These are phyloP conservation scores for Arthrobotrys conoides DNA, from an alignment of 2,329 filamentous ascomycete genomes.

Conservation along the genomic window DNA sequence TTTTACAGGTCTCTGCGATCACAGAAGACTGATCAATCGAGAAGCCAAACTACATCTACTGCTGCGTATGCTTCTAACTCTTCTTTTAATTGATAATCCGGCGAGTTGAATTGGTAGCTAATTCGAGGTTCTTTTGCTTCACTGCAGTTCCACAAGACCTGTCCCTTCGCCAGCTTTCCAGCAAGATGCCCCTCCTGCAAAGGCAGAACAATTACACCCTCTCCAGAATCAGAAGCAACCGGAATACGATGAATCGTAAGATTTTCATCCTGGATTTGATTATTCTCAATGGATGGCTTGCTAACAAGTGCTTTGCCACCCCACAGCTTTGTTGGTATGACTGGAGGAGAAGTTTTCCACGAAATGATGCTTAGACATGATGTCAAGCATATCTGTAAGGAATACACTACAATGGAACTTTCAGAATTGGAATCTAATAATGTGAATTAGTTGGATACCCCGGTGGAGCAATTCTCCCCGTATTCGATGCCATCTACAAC, in stretches of 20 bases:
- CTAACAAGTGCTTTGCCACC: conserved; percentile 24
- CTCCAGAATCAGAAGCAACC: conserved; percentile 74
- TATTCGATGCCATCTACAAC: conserved; percentile 99
- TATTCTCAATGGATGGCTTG: conserved; percentile 35
- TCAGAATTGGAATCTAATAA: conserved; percentile 11
- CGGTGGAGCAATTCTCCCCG: conserved; percentile 94
- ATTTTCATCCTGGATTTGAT: conserved; percentile 62
- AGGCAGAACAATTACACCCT: conserved; percentile 77
- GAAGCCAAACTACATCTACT: conserved; percentile 67
- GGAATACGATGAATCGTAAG: conserved; percentile 86
- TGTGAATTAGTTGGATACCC: conserved; percentile 80
- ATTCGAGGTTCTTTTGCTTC: conserved; percentile 15
- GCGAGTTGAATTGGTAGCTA: conserved; percentile 3
- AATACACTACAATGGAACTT: conserved; percentile 37
- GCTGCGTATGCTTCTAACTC: conserved; percentile 71
- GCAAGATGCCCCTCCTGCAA: conserved; percentile 67
- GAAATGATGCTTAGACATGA: conserved; percentile 97
- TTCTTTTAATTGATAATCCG: conserved; percentile 61
- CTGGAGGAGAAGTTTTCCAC: conserved; percentile 95
- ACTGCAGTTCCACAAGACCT: conserved; percentile 66
- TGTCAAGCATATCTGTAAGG: conserved; percentile 95
- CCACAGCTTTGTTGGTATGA: conserved; percentile 86
- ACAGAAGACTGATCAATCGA: conserved; percentile 64
- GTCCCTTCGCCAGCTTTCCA: conserved; percentile 68
- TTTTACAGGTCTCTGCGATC: conserved; percentile 67